Conservation (phyloP, 2,329 filamentous ascomycete species). For the Tolypocladium amazonense region DNA sequence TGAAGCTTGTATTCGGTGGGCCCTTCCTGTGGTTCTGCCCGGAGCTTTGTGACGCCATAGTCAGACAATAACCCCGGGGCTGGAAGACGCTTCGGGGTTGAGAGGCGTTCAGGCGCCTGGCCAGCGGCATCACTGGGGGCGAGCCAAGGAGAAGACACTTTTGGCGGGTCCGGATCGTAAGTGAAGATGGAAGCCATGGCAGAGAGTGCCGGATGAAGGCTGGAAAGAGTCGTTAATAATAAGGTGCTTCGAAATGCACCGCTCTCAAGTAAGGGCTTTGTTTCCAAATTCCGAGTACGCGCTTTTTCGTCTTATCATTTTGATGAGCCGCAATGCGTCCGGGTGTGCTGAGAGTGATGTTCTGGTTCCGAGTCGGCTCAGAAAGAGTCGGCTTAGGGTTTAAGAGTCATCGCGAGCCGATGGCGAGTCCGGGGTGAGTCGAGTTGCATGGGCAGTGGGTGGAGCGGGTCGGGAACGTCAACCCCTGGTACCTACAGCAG, state of each 20-base stretch:
- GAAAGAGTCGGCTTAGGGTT: neutral
- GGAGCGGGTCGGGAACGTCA: neutral
- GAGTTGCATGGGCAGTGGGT: neutral
- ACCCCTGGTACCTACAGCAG: neutral
- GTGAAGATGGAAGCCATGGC: conserved; percentile 92
- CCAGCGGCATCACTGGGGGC: conserved; percentile 37
- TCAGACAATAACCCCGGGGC: conserved; percentile 39
- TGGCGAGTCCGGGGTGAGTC: neutral
- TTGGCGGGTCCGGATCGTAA: conserved; percentile 77
- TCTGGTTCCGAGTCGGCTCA: neutral
- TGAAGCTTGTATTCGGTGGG: conserved; percentile 97
- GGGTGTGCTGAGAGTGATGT: neutral
- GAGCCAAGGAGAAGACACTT: conserved; percentile 86
- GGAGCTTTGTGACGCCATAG: conserved; percentile 62
- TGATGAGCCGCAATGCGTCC: neutral
- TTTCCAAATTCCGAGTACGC: neutral
- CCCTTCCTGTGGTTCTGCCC: conserved; percentile 86
- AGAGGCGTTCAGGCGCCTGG: conserved; percentile 17
- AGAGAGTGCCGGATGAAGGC: neutral
- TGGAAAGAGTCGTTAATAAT: neutral
- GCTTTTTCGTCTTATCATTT: neutral
- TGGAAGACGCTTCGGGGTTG: conserved; percentile 12
- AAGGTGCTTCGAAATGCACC: neutral
- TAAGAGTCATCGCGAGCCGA: neutral
- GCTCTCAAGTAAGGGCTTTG: neutral